Base-by-base conservation (phyloP, 495 filamentous ascomycete genomes). In the Penicillium samsonianum region DNA sequence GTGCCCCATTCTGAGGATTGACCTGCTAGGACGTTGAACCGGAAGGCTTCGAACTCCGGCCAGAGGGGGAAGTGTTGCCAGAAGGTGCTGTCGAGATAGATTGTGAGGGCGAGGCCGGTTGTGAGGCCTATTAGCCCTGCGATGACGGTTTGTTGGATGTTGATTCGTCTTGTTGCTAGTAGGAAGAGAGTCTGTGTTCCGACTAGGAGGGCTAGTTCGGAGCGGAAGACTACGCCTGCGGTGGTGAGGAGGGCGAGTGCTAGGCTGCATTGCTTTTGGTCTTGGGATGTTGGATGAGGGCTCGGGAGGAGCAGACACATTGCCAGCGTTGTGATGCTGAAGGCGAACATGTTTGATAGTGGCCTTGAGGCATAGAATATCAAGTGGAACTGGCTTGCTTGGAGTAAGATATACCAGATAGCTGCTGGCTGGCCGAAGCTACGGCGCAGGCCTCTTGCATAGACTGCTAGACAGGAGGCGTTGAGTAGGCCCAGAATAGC, bases 261-360 rank as follows among this genome's bases (percentile, higher is more conserved):
- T 1, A 85, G 53, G 12, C 72, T 68, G 45, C 72, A 68, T 44
- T 80, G 81, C 35, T 79, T 75, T 23, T 74, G 59, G 66, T 61
- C 65, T 51, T 37, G 68, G 46, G 50, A 68, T 58, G 57, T 62
- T 38, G 62, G 70, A 50, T 59, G 56, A 4, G 76, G 70, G 10
- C 73, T 65, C 1, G 89, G 87, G 5, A 97, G 78, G 41, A 96
- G 77, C 57, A 82, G 81, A n/a, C 84, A 73, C 48, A 91, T 75
- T 0, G 92, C 89, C 14, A 88, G 51, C 0, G 87, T 94, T 25
- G 86, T 87, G 16, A 96, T 72, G 14, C 86, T 83, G 74, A 99
- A 92, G 45, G 94, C 94, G 69, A 97, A 97, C 84, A 94, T 96
- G 68, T 99, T 99, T 5, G 94, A 95, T 28, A 99, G 77, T 1